Evolutionary conservation across 768 basidiomycete genomes (phyloP), one percentile per base, ranked within the genome.

Genomic region (Inosperma sp.): DNA sequence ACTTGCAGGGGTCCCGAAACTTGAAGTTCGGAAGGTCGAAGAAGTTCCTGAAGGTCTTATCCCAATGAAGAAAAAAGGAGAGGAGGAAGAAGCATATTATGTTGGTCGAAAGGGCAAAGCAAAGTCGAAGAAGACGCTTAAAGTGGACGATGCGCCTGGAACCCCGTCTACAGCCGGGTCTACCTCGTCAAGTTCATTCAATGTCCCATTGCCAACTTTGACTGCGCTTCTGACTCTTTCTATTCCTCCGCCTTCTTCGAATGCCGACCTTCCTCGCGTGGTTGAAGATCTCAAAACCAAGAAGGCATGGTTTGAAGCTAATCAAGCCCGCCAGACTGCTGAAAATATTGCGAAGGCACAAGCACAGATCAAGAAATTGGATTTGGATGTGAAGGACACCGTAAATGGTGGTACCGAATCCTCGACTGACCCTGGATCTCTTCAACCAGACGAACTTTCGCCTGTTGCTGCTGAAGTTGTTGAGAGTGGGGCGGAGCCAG

Each of bases 241-340:
- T 27, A 98, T 99, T 61, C 85, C 93, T 21, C 89, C 93, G 21
- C 96, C 96, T 0, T 75, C 81, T 14, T 84, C 85, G 9, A 67
- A 77, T 34, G 72, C 76, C 5, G 94, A 99, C 56, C 78, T 93
- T 27, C 78, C 84, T 48, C 87, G 91, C 47, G 81, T 92, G 40
- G 75, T 98, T 50, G 88, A 90, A 62, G 90, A 96, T 65, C 77
- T 99, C 51, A 87, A 87, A 68, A 89, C 82, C 44, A 99, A 98
- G 79, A 93, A 93, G 73, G 77, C 84, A 19, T 98, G 93, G 93
- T 96, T 83, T 62, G 83, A 87, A 65, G 94, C 89, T 26, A 98
- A 98, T 71, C 93, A 94, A 68, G 80, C 79, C 22, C 82, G 81
- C 19, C 80, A 79, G 55, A 92, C 90, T 2, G 78, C 80, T 4